Conservation (phyloP, 345 rosid genomes). For the Dovyalis caffra region DNA sequence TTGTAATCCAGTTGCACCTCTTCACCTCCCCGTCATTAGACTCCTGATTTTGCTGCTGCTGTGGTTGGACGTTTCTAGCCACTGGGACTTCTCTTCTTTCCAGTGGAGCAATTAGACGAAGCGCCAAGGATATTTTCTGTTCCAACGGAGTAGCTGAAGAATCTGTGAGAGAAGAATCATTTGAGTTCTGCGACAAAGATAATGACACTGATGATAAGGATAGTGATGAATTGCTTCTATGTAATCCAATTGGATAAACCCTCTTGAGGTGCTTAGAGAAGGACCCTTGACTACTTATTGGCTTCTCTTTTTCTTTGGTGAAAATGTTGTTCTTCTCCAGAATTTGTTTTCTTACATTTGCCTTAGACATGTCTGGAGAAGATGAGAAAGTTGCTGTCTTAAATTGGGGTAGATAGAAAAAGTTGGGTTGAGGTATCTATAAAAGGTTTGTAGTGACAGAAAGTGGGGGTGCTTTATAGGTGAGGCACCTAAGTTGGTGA, state of each 20-base stretch:
- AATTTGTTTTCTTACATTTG: conserved; percentile 32
- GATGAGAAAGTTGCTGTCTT: conserved; percentile 5
- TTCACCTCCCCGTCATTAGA: conserved; percentile 47
- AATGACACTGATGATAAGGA: conserved; percentile 75
- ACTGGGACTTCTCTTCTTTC: conserved; percentile 40
- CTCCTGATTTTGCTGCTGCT: conserved; percentile 29
- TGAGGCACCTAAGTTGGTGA: conserved; percentile 55
- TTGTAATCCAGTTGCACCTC: conserved; percentile 93
- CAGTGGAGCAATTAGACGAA: conserved; percentile 51
- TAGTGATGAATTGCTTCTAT: conserved; percentile 69
- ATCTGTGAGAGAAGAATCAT: conserved; percentile 71
- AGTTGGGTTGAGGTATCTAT: conserved; percentile 9
- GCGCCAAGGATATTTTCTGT: conserved; percentile 65
- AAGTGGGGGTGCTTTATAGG: neutral
- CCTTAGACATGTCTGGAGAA: conserved; percentile 38
- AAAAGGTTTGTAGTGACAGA: conserved; percentile 14
- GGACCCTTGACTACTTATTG: conserved; percentile 35
- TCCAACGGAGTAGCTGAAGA: conserved; percentile 43
- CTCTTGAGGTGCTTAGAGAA: conserved; percentile 73
- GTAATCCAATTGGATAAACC: conserved; percentile 73
- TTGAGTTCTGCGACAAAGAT: conserved; percentile 83
- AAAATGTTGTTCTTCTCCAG: conserved; percentile 39
- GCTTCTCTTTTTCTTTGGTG: conserved; percentile 33
- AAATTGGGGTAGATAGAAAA: conserved; percentile 19
- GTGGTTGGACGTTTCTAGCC: conserved; percentile 34